Percentiles rank a stretch among this genome's conserved stretches.
Conservation (phyloP, 176 grass and related monocot genomes). For the Oryza glaberrima region DNA sequence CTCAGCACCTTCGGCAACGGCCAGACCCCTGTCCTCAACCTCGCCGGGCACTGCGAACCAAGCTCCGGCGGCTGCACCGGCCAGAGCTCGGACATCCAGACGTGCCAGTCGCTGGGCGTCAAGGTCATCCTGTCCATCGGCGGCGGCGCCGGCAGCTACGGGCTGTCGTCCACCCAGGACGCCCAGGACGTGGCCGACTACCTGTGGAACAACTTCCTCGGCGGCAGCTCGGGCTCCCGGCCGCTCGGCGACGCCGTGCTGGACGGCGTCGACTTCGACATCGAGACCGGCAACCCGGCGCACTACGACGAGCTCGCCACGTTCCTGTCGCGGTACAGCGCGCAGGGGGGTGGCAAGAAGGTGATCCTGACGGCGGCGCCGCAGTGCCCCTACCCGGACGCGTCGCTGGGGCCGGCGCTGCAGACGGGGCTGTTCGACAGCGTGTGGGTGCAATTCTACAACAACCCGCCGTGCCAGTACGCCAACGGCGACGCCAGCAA, state of each 20-base stretch:
- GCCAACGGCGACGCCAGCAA: conserved; percentile 27
- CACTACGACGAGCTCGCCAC: conserved; percentile 57
- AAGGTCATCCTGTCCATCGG: conserved; percentile 83
- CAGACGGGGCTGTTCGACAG: conserved; percentile 55
- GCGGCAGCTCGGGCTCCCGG: conserved; percentile 33
- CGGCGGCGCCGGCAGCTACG: conserved; percentile 42
- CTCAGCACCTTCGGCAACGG: conserved; percentile 73
- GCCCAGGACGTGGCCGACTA: conserved; percentile 64
- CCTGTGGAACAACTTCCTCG: conserved; percentile 74
- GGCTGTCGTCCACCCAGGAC: conserved; percentile 51
- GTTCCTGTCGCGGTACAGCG: conserved; percentile 1
- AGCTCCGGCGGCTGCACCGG: conserved; percentile 40
- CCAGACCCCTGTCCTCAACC: conserved; percentile 54
- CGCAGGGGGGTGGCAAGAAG: background rate
- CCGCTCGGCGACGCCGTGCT: conserved; percentile 72
- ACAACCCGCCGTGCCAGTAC: conserved; percentile 54
- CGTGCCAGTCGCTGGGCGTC: conserved; percentile 50
- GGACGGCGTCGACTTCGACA: conserved; percentile 80
- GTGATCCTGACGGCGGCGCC: conserved; percentile 55
- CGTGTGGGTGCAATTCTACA: conserved; percentile 73
- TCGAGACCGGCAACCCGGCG: conserved; percentile 37
- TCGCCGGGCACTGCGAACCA: conserved; percentile 59
- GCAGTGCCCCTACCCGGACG: conserved; percentile 65
- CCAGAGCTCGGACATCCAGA: conserved; percentile 48
- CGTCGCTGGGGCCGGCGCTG: conserved; percentile 41